Percentiles rank a stretch among this genome's conserved stretches.
Conservation (phyloP, 192 early-diverging fungal genomes). For the Piromyces finnis region DNA sequence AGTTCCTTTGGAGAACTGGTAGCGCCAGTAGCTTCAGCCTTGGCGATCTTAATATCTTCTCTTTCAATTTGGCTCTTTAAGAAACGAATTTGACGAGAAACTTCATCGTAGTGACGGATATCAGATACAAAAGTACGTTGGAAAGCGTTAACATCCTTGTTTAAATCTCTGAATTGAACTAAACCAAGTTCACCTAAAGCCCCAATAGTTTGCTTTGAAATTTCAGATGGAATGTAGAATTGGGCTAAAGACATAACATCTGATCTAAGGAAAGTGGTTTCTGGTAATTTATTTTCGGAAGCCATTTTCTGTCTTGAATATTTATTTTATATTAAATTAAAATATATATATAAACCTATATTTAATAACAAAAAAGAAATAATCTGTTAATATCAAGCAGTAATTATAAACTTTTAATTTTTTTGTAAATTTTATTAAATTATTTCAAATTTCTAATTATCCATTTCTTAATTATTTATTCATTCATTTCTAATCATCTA, state of each 20-base stretch:
- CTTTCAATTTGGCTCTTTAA: slow-evolving; percentile 52
- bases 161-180: slow-evolving; percentile 92
- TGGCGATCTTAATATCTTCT: slow-evolving; percentile 38
- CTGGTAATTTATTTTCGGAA: neutral
- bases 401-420: too few species aligned
- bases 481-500: too few species aligned
- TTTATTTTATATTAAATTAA: neutral
- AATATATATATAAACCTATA: neutral
- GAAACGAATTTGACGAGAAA: slow-evolving; percentile 82
- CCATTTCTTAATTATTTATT: too few species aligned
- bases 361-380: too few species aligned
- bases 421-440: too few species aligned
- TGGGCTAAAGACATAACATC: neutral
- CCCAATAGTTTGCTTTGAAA: neutral
- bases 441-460: too few species aligned
- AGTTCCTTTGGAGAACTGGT: slow-evolving; percentile 71
- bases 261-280: neutral
- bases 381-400: too few species aligned
- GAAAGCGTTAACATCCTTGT: slow-evolving; percentile 86
- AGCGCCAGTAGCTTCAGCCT: slow-evolving; percentile 4
- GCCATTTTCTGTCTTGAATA: neutral
- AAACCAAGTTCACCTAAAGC: slow-evolving; percentile 76
- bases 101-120: slow-evolving; percentile 89
- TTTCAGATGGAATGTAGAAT: neutral
- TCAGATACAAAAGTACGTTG: slow-evolving; percentile 89